Conservation (phyloP, 768 basidiomycete genomes). For the Hemileccinum rubropunctum region DNA sequence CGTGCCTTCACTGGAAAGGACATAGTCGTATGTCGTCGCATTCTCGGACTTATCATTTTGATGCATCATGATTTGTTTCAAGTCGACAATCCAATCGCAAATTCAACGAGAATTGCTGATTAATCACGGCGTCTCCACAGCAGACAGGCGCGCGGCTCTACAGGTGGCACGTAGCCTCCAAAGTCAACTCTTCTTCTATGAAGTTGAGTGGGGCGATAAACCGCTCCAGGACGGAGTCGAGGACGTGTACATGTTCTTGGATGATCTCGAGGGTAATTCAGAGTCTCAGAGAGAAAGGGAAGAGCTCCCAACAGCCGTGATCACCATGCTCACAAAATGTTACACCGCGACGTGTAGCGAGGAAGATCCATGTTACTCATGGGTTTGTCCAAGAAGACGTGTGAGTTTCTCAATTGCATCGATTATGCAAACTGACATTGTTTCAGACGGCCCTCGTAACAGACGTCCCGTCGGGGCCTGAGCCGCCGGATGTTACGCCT, state of each 20-base stretch:
- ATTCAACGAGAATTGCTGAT: conserved; percentile 82
- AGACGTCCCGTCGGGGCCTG: conserved; percentile 18
- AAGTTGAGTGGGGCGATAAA: conserved; percentile 91
- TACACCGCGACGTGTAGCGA: conserved; percentile 87
- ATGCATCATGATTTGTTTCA: conserved; percentile 7
- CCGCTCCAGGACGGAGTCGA: conserved; percentile 84
- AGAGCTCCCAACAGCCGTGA: conserved; percentile 84
- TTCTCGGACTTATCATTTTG: background rate
- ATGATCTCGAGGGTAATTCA: conserved; percentile 67
- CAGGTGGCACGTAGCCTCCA: conserved; percentile 90
- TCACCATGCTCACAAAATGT: conserved; percentile 87
- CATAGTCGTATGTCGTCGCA: conserved; percentile 68
- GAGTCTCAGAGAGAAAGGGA: conserved; percentile 61
- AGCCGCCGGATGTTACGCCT: conserved; percentile 28
- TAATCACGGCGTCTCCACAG: conserved; percentile 69
- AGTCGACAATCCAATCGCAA: conserved; percentile 87
- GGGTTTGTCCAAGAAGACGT: conserved; percentile 66
- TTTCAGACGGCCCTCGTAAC: conserved; percentile 23
- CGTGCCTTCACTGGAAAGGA: conserved; percentile 93
- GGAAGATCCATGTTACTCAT: conserved; percentile 78
- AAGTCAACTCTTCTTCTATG: conserved; percentile 91
- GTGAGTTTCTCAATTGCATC: conserved; percentile 34
- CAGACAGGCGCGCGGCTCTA: conserved; percentile 79
- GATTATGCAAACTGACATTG: conserved; percentile 10
- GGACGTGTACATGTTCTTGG: conserved; percentile 91